phyloP scores from a whole-genome alignment of 2,329 filamentous ascomycete species.

The Aspergillus fischeri region DNA sequence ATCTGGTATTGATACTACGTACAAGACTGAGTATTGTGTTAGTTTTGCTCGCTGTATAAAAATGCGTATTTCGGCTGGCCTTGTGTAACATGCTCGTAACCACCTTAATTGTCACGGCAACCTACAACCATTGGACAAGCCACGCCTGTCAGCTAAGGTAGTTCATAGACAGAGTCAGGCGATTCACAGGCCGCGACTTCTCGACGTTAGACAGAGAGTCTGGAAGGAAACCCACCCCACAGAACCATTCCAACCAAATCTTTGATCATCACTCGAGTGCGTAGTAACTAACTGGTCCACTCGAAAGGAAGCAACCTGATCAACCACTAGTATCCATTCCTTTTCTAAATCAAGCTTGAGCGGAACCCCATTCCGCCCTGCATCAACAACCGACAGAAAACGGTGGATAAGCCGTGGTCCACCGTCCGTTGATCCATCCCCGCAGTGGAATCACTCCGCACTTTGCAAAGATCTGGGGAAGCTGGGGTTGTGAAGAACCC shows the following conservation, averaged over 20 bases:
- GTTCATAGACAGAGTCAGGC: background rate
- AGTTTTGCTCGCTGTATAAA: background rate
- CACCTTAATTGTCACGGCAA: background rate
- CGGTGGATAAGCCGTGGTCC: background rate
- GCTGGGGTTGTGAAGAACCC: slow-evolving; percentile 2
- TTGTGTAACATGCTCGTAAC: too few species aligned
- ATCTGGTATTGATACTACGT: background rate
- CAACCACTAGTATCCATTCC: background rate
- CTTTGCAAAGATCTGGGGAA: background rate
- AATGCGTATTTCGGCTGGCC: background rate
- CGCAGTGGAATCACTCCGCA: background rate
- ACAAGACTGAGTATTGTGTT: background rate
- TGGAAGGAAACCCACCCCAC: too few species aligned
- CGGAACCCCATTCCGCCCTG: background rate
- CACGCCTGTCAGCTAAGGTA: background rate
- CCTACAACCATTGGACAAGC: background rate
- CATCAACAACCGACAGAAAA: background rate
- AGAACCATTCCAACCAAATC: background rate
- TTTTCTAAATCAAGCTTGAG: background rate
- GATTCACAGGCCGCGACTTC: too few species aligned
- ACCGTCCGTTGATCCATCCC: background rate
- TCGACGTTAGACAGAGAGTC: background rate
- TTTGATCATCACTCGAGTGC: background rate
- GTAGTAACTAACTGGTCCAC: background rate
- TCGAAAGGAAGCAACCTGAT: too few species aligned